Percentiles rank a stretch among this genome's conserved stretches.
Evolutionary conservation across 768 basidiomycete genomes (phyloP).

Genomic region (Lactifluus volemus): DNA sequence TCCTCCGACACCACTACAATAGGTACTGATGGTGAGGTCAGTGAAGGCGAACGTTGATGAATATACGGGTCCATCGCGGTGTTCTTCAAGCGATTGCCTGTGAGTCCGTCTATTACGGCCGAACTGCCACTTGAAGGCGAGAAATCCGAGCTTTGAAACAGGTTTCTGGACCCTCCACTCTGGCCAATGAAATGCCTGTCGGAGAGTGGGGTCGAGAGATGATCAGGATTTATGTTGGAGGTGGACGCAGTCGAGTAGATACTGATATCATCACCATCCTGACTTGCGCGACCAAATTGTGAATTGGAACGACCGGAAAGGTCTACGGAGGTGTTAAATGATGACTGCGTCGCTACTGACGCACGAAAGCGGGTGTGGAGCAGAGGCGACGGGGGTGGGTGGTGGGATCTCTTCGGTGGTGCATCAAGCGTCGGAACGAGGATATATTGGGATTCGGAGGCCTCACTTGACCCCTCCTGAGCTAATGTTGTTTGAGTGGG

Average conservation of each 20-base stretch:
- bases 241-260: constrained; percentile 32
- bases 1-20: constrained; percentile 46
- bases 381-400: constrained; percentile 36
- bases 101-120: neutral
- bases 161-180: neutral
- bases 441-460: neutral
- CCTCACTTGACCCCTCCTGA: neutral
- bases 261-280: constrained; percentile 24
- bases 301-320: constrained; percentile 11
- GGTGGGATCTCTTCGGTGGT: constrained; percentile 8
- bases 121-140: neutral
- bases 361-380: constrained; percentile 40
- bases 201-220: neutral
- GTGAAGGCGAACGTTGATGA: constrained; percentile 9
- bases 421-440: constrained; percentile 11
- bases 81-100: neutral
- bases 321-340: constrained; percentile 21
- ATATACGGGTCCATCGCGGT: constrained; percentile 19
- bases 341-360: constrained; percentile 32
- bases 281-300: constrained; percentile 12
- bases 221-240: constrained; percentile 30
- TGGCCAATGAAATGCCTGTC: neutral
- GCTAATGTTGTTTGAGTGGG: constrained; percentile 2
- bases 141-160: neutral
- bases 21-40: constrained; percentile 30